Percentiles rank a stretch among this genome's conserved stretches.
phyloP scores from a whole-genome alignment of 202 grass and related monocot species.

The Zizania palustris region DNA sequence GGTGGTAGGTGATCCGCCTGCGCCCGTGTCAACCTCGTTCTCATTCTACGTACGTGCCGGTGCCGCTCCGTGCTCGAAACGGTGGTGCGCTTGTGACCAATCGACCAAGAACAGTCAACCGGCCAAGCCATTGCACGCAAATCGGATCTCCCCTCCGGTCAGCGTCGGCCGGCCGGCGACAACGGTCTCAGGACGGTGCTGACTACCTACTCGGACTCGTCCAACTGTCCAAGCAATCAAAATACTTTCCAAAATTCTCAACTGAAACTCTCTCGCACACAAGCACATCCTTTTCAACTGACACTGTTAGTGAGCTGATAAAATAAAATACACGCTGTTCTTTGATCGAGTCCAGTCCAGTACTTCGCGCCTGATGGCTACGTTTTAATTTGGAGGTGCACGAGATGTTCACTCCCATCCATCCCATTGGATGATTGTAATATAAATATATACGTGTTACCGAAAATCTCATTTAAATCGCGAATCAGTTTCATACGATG shows the following conservation, averaged over 20 bases:
- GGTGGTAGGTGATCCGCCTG: neutral
- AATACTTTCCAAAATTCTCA: neutral
- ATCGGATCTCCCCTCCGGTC: neutral
- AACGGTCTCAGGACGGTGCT: constrained; percentile 18
- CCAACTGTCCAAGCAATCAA: constrained; percentile 8
- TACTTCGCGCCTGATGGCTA: neutral
- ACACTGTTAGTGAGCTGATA: neutral
- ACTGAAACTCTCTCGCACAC: neutral
- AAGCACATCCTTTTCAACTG: too few species aligned
- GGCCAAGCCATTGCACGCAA: neutral
- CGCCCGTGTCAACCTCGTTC: too few species aligned
- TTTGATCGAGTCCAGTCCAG: neutral
- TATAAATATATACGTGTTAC: neutral
- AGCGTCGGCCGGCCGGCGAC: neutral
- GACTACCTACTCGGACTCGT: neutral
- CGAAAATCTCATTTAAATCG: neutral
- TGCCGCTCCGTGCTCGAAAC: neutral
- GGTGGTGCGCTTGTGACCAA: neutral
- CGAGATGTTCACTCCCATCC: too few species aligned
- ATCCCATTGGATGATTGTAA: neutral
- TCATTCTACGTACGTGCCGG: neutral
- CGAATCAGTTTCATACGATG: neutral
- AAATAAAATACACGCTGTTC: neutral
- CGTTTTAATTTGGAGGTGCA: neutral
- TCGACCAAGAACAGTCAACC: neutral